Percentiles rank a stretch among this genome's conserved stretches.
These are phyloP conservation scores for Davidsoniella eucalypti DNA, from an alignment of 2,329 filamentous ascomycete species.

Conservation along the genomic window DNA sequence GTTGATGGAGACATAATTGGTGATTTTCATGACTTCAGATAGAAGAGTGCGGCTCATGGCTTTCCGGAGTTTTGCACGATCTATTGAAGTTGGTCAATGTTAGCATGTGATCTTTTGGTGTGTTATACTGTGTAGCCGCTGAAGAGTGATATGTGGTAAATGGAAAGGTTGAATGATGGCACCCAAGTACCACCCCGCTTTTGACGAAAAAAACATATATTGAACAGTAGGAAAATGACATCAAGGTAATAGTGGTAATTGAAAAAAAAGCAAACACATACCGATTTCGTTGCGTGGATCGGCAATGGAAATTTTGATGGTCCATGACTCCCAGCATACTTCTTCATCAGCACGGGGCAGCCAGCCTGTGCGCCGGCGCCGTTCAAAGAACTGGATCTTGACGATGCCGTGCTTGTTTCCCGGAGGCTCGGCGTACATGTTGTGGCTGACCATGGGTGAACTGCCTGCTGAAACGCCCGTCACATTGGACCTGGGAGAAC, in stretches of 20 bases:
- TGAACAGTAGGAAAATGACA: neutral
- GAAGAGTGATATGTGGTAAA: neutral
- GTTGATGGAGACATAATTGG: constrained; percentile 70
- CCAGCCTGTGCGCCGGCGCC: constrained; percentile 66
- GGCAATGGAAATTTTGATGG: constrained; percentile 79
- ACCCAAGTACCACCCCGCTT: no score
- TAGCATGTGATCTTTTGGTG: neutral
- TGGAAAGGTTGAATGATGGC: neutral
- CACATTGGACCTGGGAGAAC: constrained; percentile 7
- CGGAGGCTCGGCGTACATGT: constrained; percentile 11
- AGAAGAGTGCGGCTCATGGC: constrained; percentile 84
- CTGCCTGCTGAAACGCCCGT: constrained; percentile 3
- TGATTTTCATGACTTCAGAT: constrained; percentile 76
- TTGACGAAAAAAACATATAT: neutral
- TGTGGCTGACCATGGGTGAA: constrained; percentile 9
- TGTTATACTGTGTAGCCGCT: neutral
- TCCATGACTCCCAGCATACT: constrained; percentile 95
- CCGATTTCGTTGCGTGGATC: constrained; percentile 78
- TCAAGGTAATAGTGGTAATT: constrained; percentile 2
- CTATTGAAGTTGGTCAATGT: constrained; percentile 26
- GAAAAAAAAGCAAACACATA: constrained; percentile 26
- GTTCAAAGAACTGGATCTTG: constrained; percentile 87
- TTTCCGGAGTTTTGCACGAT: constrained; percentile 72
- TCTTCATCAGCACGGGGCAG: constrained; percentile 75
- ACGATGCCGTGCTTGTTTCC: constrained; percentile 59